Base-by-base conservation (phyloP, 2,329 filamentous ascomycete genomes). In the Saccharata proteae region DNA sequence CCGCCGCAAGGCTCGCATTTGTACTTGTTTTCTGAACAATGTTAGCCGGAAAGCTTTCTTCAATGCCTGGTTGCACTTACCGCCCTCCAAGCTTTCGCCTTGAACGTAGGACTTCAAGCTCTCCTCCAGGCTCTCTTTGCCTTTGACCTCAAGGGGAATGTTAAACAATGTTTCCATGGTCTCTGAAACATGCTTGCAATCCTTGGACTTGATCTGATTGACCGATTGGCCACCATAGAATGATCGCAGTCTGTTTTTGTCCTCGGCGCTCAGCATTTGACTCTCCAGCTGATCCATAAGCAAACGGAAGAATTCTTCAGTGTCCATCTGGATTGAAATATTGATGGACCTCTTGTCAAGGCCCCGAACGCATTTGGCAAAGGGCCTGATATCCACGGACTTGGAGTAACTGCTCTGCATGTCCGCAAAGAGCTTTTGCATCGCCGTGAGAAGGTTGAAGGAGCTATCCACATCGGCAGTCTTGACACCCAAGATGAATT, bases 1-100 rank as follows among this genome's bases (percentile, higher is more conserved):
- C 74, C 73, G 39, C 84, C 81, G 51, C 90, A 98, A 4, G 74
- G 80, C 17, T 85, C 86, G 58, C 90, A 98, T 42, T 92, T 93
- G 64, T 96, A 98, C 59, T 93, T 94, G 62, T 98, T 96, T 46
- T 93, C 85, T n/a, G n/a, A n/a, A n/a, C n/a, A n/a, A n/a, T n/a
- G n/a, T n/a, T n/a, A n/a, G n/a, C 78, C 42, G 29, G 16, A 14
- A 3, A 21, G 17, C 21, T 12, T 34, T 16, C 17, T 26, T 4
- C 17, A 12, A 15, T 7, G 21, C 11, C 14, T 6, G 22, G 7
- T 16, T 11, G 13, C 11, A 30, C 10, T 32, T n/a, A n/a, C n/a
- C n/a, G 22, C 92, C 90, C 64, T 93, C 84, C 80, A 98, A 86
- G 20, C 90, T 76, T 56, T 98, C 90, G 4, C 90, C 90, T 49